These are phyloP conservation scores for Lichtheimia ornata DNA, from an alignment of 371 early-diverging fungal genomes.

Conservation along the genomic window DNA sequence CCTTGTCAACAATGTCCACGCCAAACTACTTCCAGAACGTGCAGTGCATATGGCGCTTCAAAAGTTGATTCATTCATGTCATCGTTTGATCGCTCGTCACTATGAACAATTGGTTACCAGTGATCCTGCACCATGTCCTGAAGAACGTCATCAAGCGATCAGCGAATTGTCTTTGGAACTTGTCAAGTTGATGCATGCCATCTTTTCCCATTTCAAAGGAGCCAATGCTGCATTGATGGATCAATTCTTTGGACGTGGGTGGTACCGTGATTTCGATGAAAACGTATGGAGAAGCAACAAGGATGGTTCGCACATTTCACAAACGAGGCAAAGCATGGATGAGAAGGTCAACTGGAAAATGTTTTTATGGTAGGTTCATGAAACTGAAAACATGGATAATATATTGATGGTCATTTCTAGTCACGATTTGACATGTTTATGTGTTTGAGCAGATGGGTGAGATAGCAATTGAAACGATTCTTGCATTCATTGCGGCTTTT, in stretches of 20 bases:
- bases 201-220: slow-evolving; percentile 54
- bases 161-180: slow-evolving; percentile 51
- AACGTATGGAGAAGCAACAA: slow-evolving; percentile 51
- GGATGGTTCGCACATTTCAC: slow-evolving; percentile 42
- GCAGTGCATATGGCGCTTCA: slow-evolving; percentile 55
- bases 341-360: slow-evolving; percentile 50
- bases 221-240: slow-evolving; percentile 55
- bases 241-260: slow-evolving; percentile 53
- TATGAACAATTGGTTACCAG: no score
- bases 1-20: slow-evolving; percentile 52
- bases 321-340: slow-evolving; percentile 42
- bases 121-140: no score
- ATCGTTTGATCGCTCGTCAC: slow-evolving; percentile 47
- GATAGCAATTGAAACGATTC: slow-evolving; percentile 50
- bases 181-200: slow-evolving; percentile 53
- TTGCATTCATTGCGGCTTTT: slow-evolving; percentile 47
- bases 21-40: slow-evolving; percentile 50
- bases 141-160: slow-evolving; percentile 47
- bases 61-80: slow-evolving; percentile 50
- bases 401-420: slow-evolving; percentile 17
- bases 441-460: slow-evolving; percentile 44
- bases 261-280: slow-evolving; percentile 51
- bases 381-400: no score
- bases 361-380: slow-evolving; percentile 39
- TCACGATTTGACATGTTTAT: slow-evolving; percentile 56